A percentile compares a stretch with the other conserved stretches of the same genome.
These are phyloP conservation scores for Xylariomycetidae sp. DNA, from an alignment of 2,329 filamentous ascomycete genomes.

Conservation along the genomic window DNA sequence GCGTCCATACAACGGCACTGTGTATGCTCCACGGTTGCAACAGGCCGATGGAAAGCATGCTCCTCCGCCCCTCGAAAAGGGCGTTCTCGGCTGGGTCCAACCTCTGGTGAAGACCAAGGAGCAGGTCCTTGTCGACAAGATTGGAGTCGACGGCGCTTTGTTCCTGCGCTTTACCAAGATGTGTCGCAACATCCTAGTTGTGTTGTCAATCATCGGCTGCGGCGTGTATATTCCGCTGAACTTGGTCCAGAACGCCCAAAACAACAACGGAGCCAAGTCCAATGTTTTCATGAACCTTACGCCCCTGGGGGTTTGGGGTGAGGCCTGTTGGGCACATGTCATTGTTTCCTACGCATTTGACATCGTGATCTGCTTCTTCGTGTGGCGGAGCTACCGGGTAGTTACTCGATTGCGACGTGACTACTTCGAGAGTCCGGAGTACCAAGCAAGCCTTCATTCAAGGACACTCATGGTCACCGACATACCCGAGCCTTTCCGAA, in stretches of 20 bases:
- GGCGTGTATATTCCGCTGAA: constrained; percentile 77
- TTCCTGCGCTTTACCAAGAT: constrained; percentile 84
- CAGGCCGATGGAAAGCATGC: constrained; percentile 56
- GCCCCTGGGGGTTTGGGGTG: constrained; percentile 45
- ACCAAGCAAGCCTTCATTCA: constrained; percentile 78
- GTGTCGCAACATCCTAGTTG: constrained; percentile 80
- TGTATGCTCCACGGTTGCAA: constrained; percentile 82
- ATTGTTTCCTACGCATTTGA: constrained; percentile 56
- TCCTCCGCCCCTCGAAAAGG: constrained; percentile 78
- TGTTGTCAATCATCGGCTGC: constrained; percentile 65
- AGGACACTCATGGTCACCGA: constrained; percentile 69
- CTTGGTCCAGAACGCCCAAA: constrained; percentile 41
- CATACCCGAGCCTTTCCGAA: constrained; percentile 65
- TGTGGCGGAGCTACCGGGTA: constrained; percentile 82
- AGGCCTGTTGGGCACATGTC: constrained; percentile 52
- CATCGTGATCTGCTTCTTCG: constrained; percentile 57
- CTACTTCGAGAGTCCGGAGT: constrained; percentile 80
- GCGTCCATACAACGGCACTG: constrained; percentile 72
- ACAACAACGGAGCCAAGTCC: constrained; percentile 14
- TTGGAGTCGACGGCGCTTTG: constrained; percentile 81
- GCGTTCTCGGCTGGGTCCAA: constrained; percentile 75
- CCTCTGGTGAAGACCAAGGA: constrained; percentile 79
- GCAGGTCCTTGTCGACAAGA: constrained; percentile 64
- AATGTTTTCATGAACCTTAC: constrained; percentile 53
- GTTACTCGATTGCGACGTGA: constrained; percentile 62